Evolutionary conservation across 352 stramenopile species (phyloP), one percentile per base, ranked within the genome.

Genomic region (Phytophthora cryptogea): DNA sequence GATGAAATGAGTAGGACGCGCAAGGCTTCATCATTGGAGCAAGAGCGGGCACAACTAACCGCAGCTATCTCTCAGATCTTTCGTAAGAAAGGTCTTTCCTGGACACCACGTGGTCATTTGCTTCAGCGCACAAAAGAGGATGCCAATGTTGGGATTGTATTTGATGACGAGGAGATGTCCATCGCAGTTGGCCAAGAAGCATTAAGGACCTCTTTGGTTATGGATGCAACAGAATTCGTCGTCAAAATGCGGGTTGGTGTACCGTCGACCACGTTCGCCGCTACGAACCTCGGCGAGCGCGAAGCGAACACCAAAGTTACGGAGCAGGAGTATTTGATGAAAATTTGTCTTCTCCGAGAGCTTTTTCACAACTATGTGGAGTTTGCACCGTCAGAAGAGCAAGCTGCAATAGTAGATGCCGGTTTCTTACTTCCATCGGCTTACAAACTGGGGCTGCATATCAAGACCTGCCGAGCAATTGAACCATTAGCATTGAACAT

Each of bases 281-380:
- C 8, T 11, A 61, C 63, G 49, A 8, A 60, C 31, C 20, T 33
- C 8, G 28, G 41, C 20, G 54, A 70, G 10, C 60, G 54, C 39
- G 54, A 59, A 26, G 31, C 39, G 54, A 45, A 14, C 17, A 64
- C 35, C 16, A 57, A 30, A 9, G 26, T 57, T 17, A 54, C 59
- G 7, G 74, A 76, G 10, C 64, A 59, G 16, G 62, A 78, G 23
- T 76, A 68, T 11, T 16, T 80, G 37, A 62, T 66, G 33, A 85
- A 85, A 48, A 66, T 87, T 11, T 70, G 61, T 13, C 66, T 88
- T 3, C 53, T 84, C 3, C 70, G 70, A 5, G 73, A 88, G 41
- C 47, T 88, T 4, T 88, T 76, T 28, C 45, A 68, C 43, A 80
- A 68, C 31, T 83, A 74, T 40, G 16, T 85, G 37, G 70, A 71